Conservation (phyloP, 805 yeast genomes). For the Candida schatavii region DNA sequence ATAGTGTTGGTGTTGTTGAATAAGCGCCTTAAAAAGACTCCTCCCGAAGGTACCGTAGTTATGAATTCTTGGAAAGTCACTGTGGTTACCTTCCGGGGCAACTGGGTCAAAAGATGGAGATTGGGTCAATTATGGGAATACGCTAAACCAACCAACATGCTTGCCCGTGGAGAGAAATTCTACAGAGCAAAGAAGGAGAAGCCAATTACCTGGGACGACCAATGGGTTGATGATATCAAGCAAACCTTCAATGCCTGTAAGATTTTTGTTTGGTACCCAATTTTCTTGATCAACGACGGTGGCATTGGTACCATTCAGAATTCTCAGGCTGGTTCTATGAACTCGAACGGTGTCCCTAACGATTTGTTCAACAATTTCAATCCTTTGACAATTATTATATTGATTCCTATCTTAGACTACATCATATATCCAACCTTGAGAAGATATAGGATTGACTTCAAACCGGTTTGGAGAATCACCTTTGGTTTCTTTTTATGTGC, state of each 20-base stretch:
- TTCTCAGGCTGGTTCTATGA: conserved; percentile 55
- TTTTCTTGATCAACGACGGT: conserved; percentile 41
- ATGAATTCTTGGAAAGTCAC: conserved; percentile 41
- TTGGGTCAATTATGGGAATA: conserved; percentile 45
- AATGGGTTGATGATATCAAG: conserved; percentile 46
- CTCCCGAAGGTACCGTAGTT: conserved; percentile 47
- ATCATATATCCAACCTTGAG: conserved; percentile 46
- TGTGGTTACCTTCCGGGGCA: conserved; percentile 40
- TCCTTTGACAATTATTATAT: conserved; percentile 50
- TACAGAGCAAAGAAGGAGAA: conserved; percentile 25
- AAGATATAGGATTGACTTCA: conserved; percentile 37
- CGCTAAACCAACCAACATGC: conserved; percentile 45
- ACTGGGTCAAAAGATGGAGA: conserved; percentile 40
- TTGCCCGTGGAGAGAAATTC: conserved; percentile 38
- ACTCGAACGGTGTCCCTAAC: conserved; percentile 51
- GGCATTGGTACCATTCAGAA: conserved; percentile 49
- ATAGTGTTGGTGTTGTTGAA: conserved; percentile 24
- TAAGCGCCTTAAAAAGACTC: conserved; percentile 26
- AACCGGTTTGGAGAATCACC: conserved; percentile 43
- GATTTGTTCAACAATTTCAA: conserved; percentile 55
- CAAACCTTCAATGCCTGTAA: conserved; percentile 44
- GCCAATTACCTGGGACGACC: conserved; percentile 40
- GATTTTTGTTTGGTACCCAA: conserved; percentile 42
- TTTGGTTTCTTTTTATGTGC: conserved; percentile 49
- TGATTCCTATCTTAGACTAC: conserved; percentile 50